These are phyloP conservation scores for Metarhizium guizhouense DNA, from an alignment of 2,329 filamentous ascomycete genomes.

Conservation along the genomic window DNA sequence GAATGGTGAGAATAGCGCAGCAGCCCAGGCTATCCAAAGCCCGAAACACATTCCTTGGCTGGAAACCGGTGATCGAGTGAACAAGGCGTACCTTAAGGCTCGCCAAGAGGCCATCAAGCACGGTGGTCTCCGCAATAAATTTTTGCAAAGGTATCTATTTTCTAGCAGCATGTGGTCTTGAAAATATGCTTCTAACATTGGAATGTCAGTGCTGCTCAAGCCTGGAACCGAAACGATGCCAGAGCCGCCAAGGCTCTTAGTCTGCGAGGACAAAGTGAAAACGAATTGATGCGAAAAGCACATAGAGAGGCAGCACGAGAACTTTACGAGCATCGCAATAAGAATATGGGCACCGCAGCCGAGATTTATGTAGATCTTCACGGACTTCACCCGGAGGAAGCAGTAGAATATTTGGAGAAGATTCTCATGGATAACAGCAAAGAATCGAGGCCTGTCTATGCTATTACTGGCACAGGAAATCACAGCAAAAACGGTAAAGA, in stretches of 20 bases:
- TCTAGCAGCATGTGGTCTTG: not conserved
- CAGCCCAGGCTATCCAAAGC: constrained; percentile 73
- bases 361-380: constrained; percentile 95
- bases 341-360: constrained; percentile 40
- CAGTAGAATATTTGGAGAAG: constrained; percentile 84
- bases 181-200: not conserved
- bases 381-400: constrained; percentile 97
- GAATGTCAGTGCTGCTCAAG: constrained; percentile 71
- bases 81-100: constrained; percentile 90
- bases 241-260: constrained; percentile 92
- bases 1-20: constrained; percentile 67
- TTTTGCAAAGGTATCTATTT: constrained; percentile 69
- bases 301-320: constrained; percentile 88
- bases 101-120: constrained; percentile 96
- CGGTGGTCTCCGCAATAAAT: constrained; percentile 92
- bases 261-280: constrained; percentile 90
- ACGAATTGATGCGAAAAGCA: constrained; percentile 93
- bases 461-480: constrained; percentile 92
- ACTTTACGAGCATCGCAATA: constrained; percentile 90
- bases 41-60: constrained; percentile 95
- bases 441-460: constrained; percentile 72
- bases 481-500: constrained; percentile 99
- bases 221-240: constrained; percentile 97
- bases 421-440: constrained; percentile 75
- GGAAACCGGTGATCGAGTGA: constrained; percentile 83